These are phyloP conservation scores for Zea mays DNA, from an alignment of 176 grass and related monocot species.

Conservation along the genomic window DNA sequence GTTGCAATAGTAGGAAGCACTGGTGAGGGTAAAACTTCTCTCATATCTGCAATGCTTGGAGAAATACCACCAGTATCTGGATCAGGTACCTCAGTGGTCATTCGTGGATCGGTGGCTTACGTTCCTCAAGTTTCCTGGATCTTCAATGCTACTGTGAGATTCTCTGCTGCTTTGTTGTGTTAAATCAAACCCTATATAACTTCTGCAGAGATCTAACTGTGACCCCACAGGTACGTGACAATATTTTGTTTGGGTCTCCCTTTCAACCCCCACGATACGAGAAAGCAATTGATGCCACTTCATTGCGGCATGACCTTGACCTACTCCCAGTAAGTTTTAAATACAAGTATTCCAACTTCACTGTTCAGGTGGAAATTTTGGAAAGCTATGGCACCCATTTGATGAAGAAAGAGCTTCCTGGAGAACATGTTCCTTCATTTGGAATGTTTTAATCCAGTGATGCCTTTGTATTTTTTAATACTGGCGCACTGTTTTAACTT, in stretches of 20 bases:
- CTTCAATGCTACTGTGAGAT: conserved; percentile 96
- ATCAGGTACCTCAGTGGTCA: conserved; percentile 64
- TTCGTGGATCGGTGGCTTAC: conserved; percentile 88
- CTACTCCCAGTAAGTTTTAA: conserved; percentile 73
- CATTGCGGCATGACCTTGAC: conserved; percentile 85
- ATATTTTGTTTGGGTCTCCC: conserved; percentile 95
- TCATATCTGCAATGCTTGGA: conserved; percentile 96
- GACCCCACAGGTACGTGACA: conserved; percentile 73
- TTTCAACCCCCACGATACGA: conserved; percentile 73
- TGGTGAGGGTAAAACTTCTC: conserved; percentile 98
- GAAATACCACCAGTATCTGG: conserved; percentile 75
- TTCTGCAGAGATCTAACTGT: conserved; percentile 25
- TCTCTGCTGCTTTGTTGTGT: conserved; percentile 22
- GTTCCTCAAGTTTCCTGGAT: conserved; percentile 99
- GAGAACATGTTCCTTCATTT: conserved; percentile 8
- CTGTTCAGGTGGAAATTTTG: not conserved
- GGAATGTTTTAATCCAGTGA: not conserved
- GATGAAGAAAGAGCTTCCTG: not conserved
- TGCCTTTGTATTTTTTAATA: not conserved
- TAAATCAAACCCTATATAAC: conserved; percentile 8
- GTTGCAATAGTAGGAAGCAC: conserved; percentile 96
- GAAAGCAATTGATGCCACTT: conserved; percentile 74
- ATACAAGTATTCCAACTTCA: conserved; percentile 17
- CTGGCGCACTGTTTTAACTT: not conserved
- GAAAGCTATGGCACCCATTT: conserved; percentile 17